Percentiles rank a stretch among this genome's conserved stretches.
These are phyloP conservation scores for Larix kaempferi DNA, from an alignment of 75 land plant species.

Conservation along the genomic window DNA sequence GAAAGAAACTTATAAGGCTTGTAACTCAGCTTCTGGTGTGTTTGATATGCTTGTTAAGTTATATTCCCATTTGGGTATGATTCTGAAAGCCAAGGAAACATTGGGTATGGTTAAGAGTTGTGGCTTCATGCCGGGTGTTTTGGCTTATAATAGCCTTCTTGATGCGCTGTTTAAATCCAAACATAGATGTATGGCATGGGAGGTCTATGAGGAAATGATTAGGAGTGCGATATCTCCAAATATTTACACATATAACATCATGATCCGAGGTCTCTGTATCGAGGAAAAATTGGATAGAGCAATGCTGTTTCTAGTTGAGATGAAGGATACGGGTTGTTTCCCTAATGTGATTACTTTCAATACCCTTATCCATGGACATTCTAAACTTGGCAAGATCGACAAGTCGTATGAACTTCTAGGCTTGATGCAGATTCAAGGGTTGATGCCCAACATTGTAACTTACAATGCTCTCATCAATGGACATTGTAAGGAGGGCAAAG, in stretches of 20 bases:
- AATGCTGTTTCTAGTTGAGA: constrained; percentile 36
- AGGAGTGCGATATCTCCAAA: constrained; percentile 32
- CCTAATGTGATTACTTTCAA: constrained; percentile 72
- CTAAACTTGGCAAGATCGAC: constrained; percentile 43
- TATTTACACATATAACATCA: constrained; percentile 60
- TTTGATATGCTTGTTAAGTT: constrained; percentile 54
- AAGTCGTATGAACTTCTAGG: constrained; percentile 40
- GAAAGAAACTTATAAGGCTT: constrained; percentile 15
- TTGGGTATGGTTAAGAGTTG: constrained; percentile 27
- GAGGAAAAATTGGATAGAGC: constrained; percentile 40
- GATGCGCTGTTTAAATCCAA: constrained; percentile 31
- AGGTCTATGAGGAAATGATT: constrained; percentile 26
- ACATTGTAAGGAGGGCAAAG: constrained; percentile 50
- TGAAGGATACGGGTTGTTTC: constrained; percentile 50
- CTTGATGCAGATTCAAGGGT: constrained; percentile 26
- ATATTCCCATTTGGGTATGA: constrained; percentile 19
- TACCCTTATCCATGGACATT: constrained; percentile 55
- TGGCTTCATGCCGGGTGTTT: constrained; percentile 46
- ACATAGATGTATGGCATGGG: constrained; percentile 4
- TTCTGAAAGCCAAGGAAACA: constrained; percentile 21
- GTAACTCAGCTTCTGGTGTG: constrained; percentile 28
- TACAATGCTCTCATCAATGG: constrained; percentile 68
- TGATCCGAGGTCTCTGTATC: constrained; percentile 61
- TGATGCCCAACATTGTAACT: constrained; percentile 57
- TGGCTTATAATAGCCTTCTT: constrained; percentile 55